Evolutionary conservation across 2,329 filamentous ascomycete genomes (phyloP).

Genomic region (Apiospora saccharicola): DNA sequence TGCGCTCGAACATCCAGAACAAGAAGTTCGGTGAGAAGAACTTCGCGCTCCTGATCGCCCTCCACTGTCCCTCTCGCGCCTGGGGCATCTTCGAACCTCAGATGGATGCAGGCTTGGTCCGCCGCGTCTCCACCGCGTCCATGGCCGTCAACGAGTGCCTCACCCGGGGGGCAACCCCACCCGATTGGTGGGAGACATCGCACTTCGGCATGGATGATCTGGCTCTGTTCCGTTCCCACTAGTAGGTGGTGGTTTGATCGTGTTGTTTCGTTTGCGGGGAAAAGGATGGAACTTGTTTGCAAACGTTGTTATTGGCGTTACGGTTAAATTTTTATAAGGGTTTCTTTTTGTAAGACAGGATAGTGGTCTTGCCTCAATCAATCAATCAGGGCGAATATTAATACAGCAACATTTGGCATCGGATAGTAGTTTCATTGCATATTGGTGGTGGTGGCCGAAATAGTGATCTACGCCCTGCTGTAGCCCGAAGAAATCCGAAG

Average conservation of each 20-base stretch:
- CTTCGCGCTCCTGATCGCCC: conserved; percentile 6
- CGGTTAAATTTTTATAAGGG: not conserved
- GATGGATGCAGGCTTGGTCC: not conserved
- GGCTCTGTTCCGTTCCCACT: not conserved
- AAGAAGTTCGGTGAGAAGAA: not conserved
- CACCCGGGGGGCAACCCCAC: too few species aligned
- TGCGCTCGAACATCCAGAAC: not conserved
- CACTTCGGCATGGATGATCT: not conserved
- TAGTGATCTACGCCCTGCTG: too few species aligned
- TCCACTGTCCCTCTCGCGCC: not conserved
- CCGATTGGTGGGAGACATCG: not conserved
- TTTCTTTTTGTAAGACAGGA: too few species aligned
- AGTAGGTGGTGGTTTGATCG: not conserved
- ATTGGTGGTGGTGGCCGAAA: too few species aligned
- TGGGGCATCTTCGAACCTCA: not conserved
- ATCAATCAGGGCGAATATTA: too few species aligned
- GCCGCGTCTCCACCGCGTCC: not conserved
- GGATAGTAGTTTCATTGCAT: too few species aligned
- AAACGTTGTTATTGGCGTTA: not conserved
- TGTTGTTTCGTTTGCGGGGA: not conserved
- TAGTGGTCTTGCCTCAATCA: too few species aligned
- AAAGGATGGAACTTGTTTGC: not conserved
- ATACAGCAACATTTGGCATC: too few species aligned
- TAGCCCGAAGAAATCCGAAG: too few species aligned
- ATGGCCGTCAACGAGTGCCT: not conserved